Percentiles rank a stretch among this genome's conserved stretches.
Evolutionary conservation across 139 green algal genomes (phyloP).

Genomic region (Tetraselmis striata): DNA sequence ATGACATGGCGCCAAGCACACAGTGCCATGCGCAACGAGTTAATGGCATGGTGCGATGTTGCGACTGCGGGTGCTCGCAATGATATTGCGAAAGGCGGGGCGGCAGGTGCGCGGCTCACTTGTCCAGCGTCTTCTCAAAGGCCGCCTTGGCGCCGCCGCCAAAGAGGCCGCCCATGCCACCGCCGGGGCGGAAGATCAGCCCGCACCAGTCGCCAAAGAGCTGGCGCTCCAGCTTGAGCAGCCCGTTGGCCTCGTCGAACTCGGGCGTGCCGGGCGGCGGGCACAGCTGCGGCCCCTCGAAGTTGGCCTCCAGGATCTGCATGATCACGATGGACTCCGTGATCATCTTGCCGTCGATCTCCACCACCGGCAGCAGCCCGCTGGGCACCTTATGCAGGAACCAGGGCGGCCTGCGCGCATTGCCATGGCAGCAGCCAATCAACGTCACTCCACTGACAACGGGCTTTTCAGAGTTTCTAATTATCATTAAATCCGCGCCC

Average conservation of each 20-base stretch:
- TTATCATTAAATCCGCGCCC: too few species aligned
- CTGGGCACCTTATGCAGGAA: slow-evolving; percentile 42
- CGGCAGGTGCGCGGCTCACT: too few species aligned
- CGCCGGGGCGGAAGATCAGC: background rate
- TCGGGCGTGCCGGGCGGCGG: background rate
- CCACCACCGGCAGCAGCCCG: slow-evolving; percentile 82
- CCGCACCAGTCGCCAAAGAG: slow-evolving; percentile 63
- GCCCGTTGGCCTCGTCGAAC: slow-evolving; percentile 59
- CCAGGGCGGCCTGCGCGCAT: background rate
- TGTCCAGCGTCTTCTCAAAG: slow-evolving; percentile 60
- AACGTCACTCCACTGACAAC: too few species aligned
- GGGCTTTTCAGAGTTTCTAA: too few species aligned
- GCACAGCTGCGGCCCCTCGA: background rate
- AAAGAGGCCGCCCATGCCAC: background rate
- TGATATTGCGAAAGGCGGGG: too few species aligned
- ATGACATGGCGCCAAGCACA: too few species aligned
- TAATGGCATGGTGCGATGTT: too few species aligned
- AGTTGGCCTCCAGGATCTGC: slow-evolving; percentile 20
- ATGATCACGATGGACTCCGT: slow-evolving; percentile 56
- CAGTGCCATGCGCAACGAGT: too few species aligned
- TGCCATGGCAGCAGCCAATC: background rate
- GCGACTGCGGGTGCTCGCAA: too few species aligned
- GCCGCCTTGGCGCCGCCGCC: background rate
- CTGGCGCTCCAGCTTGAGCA: slow-evolving; percentile 80
- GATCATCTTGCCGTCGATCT: slow-evolving; percentile 76